A percentile compares a stretch with the other conserved stretches of the same genome.
Conservation (phyloP, 495 filamentous ascomycete species). For the Aspergillus ellipticus region DNA sequence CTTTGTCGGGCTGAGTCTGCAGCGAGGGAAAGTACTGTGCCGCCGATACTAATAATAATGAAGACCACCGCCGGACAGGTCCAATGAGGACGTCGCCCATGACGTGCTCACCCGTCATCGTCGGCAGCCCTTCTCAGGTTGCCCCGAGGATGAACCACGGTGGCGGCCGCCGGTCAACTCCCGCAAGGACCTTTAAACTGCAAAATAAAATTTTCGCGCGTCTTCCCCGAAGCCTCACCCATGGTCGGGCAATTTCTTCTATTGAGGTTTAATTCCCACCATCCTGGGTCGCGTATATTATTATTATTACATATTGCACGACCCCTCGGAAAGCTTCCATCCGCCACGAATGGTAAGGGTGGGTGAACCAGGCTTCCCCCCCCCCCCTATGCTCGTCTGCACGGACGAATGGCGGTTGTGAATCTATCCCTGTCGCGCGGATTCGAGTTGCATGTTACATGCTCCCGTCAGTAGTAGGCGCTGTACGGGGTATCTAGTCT, state of each 20-base stretch:
- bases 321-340: not conserved
- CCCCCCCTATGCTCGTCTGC: not conserved
- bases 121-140: constrained; percentile 6
- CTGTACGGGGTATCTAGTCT: not conserved
- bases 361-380: not conserved
- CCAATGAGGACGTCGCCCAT: constrained; percentile 13
- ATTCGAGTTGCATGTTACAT: not conserved
- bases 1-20: no score
- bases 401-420: not conserved
- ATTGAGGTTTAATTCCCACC: constrained; percentile 17
- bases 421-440: not conserved
- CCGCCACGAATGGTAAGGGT: not conserved
- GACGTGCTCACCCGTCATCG: constrained; percentile 19
- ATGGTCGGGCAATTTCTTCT: constrained; percentile 10
- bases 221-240: constrained; percentile 6
- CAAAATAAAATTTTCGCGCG: constrained; percentile 2
- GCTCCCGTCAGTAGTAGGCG: not conserved
- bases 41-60: no score
- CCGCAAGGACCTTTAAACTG: constrained; percentile 15
- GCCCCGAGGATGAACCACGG: constrained; percentile 5
- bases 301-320: not conserved
- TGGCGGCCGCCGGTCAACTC: constrained; percentile 5
- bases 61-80: constrained; percentile 2
- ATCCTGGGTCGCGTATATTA: constrained; percentile 12
- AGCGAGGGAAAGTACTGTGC: not conserved